Percentiles rank a stretch among this genome's conserved stretches.
phyloP scores from a whole-genome alignment of 352 stramenopile species.

The Phytophthora citrophthora region DNA sequence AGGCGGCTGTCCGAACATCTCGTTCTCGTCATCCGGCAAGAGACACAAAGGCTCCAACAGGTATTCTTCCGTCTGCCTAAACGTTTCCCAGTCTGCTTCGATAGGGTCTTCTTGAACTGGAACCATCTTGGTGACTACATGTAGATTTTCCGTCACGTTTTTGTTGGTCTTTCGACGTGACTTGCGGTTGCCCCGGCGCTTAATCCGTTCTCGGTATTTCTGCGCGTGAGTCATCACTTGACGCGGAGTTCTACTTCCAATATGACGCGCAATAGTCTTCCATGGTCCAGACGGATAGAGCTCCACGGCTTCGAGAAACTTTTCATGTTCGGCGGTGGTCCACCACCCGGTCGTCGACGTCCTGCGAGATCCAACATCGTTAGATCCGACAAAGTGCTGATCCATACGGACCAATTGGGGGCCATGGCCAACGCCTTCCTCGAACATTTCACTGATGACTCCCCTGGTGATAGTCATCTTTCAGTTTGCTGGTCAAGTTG shows the following conservation, averaged over 20 bases:
- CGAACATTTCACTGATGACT: conserved; percentile 4
- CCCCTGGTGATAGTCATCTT: conserved; percentile 12
- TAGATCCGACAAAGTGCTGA: conserved; percentile 1
- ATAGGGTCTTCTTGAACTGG: not conserved
- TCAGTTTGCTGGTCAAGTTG: conserved; percentile 2
- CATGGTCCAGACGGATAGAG: conserved; percentile 36
- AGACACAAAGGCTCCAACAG: conserved; percentile 4
- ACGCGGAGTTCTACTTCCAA: conserved; percentile 32
- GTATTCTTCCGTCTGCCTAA: not conserved
- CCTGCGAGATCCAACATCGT: not conserved
- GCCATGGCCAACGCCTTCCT: not conserved
- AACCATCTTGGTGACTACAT: not conserved
- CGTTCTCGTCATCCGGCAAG: not conserved
- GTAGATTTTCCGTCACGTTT: not conserved
- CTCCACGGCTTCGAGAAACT: conserved; percentile 43
- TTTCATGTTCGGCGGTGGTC: conserved; percentile 44
- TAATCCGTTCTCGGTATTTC: conserved; percentile 47
- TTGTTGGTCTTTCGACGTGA: not conserved
- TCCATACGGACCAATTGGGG: conserved; percentile 10
- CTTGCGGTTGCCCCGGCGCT: conserved; percentile 11
- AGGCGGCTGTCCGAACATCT: not conserved
- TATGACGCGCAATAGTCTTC: conserved; percentile 35
- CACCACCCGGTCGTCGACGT: conserved; percentile 22
- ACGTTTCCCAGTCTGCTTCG: not conserved
- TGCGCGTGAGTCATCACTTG: conserved; percentile 50